phyloP scores from a whole-genome alignment of 768 basidiomycete species.

The Termitomyces sp. region DNA sequence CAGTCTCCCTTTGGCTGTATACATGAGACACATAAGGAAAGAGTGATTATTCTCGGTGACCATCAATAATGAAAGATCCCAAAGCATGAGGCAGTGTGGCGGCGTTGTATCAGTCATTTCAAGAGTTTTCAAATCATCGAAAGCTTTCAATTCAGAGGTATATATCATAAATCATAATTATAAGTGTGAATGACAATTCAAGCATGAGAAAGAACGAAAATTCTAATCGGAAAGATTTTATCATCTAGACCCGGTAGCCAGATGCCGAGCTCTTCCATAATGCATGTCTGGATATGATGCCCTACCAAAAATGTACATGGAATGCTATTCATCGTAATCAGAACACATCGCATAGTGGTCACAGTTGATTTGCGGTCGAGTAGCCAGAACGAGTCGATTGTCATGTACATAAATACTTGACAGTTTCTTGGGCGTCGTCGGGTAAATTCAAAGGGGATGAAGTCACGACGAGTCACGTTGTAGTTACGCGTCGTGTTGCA shows the following conservation, averaged over 20 bases:
- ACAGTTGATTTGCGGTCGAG: too few species aligned
- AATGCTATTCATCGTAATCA: not conserved
- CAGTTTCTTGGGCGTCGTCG: too few species aligned
- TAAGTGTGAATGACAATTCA: not conserved
- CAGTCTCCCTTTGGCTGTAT: not conserved
- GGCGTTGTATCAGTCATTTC: not conserved
- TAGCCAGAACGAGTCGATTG: too few species aligned
- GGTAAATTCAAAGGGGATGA: too few species aligned
- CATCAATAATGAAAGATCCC: not conserved
- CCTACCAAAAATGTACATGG: not conserved
- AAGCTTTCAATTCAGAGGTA: not conserved
- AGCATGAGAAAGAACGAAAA: not conserved
- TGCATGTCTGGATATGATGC: not conserved
- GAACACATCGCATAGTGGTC: not conserved
- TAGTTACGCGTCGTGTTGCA: conserved; percentile 16
- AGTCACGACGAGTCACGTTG: conserved; percentile 11
- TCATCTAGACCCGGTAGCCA: not conserved
- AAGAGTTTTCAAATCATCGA: not conserved
- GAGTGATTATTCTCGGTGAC: not conserved
- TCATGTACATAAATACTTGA: not conserved
- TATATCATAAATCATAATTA: too few species aligned
- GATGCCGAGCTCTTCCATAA: not conserved
- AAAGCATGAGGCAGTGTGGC: not conserved
- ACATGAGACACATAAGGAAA: not conserved
- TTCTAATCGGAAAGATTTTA: not conserved